Evolutionary conservation across 2,329 filamentous ascomycete species (phyloP).

Genomic region (Clarireedia monteithiana): DNA sequence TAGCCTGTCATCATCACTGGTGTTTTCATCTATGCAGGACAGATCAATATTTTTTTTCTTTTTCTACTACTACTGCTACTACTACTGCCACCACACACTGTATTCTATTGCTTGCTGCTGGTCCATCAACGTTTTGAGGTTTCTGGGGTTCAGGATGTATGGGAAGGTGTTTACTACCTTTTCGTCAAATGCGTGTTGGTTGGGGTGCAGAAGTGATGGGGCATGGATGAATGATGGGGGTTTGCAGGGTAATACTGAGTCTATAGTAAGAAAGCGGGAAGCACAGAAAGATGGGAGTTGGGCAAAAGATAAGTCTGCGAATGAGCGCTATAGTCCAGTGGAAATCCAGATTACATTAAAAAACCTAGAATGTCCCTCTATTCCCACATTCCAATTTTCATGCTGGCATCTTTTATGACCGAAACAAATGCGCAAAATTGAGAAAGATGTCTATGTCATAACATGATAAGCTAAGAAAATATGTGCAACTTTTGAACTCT

Average conservation of each 20-base stretch:
- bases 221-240: background rate
- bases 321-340: background rate
- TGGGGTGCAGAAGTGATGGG: background rate
- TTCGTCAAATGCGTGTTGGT: background rate
- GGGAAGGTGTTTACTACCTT: background rate
- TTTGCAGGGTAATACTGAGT: background rate
- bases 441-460: background rate
- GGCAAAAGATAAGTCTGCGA: background rate
- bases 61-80: background rate
- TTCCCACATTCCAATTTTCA: background rate
- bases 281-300: background rate
- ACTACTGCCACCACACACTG: background rate
- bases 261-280: background rate
- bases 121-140: background rate
- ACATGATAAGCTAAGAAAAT: background rate
- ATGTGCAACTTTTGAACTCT: background rate
- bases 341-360: background rate
- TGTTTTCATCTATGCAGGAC: background rate
- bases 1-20: background rate
- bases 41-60: background rate
- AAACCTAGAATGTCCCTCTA: background rate
- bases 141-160: background rate
- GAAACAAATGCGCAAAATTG: no score
- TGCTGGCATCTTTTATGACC: no score
- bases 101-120: conserved; percentile 2